These are phyloP conservation scores for Tarenaya hassleriana DNA, from an alignment of 345 rosid species.

Conservation along the genomic window DNA sequence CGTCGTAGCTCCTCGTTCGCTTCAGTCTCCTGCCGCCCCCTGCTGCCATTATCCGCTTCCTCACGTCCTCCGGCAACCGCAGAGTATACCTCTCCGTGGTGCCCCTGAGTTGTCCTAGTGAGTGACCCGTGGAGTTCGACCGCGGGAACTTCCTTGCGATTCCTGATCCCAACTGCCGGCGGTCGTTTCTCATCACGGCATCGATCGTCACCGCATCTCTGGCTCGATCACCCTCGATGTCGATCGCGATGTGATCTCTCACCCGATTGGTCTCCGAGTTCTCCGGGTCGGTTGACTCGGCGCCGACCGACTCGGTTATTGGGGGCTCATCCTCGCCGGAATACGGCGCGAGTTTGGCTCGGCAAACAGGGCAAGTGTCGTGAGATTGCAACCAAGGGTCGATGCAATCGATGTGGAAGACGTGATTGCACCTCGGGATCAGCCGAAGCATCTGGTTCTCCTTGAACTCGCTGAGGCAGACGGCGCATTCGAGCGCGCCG, in stretches of 20 bases:
- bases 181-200: neutral
- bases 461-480: constrained; percentile 45
- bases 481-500: constrained; percentile 42
- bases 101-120: constrained; percentile 28
- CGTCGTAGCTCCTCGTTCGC: constrained; percentile 38
- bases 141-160: constrained; percentile 33
- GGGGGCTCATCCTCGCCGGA: constrained; percentile 5
- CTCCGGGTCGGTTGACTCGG: constrained; percentile 8
- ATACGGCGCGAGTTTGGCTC: constrained; percentile 36
- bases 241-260: constrained; percentile 26
- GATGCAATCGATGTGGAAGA: constrained; percentile 50
- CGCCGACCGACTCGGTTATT: neutral
- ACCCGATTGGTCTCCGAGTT: neutral
- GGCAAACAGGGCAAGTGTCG: constrained; percentile 57
- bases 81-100: constrained; percentile 37
- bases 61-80: constrained; percentile 46
- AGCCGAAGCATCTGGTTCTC: constrained; percentile 38
- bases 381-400: constrained; percentile 47
- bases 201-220: constrained; percentile 13
- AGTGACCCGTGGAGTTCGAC: constrained; percentile 58
- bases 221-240: constrained; percentile 21
- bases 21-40: constrained; percentile 30
- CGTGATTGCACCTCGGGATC: constrained; percentile 48
- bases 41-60: constrained; percentile 25
- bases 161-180: constrained; percentile 8